Evolutionary conservation across 2,329 filamentous ascomycete genomes (phyloP), one percentile per base, ranked within the genome.

Genomic region (Hypoxylon sp.): DNA sequence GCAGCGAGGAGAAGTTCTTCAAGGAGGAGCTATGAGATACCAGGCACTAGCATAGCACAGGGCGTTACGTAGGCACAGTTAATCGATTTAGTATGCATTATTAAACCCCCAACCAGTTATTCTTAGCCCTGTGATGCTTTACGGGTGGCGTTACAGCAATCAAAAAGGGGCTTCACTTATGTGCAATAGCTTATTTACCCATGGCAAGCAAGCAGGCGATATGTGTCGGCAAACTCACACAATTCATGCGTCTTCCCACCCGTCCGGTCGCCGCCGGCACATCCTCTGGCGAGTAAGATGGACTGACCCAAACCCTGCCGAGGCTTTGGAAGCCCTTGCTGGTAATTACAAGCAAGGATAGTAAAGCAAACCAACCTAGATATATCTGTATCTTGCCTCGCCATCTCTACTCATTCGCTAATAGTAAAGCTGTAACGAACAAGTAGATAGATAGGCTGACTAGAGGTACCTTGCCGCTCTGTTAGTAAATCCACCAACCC

Each of bases 1-100:
- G 85, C 2, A 87, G 84, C 63, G 79, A 87, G 70, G 84, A 87
- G 75, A 78, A 80, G 68, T 85, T 85, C 69, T 86, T 83, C 75
- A 83, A 85, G 76, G 84, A 90, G 73, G 84, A 88, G 64, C 76
- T 88, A 72, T 87, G 80, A 77, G 61, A 66, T 63, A 64, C 44
- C 33, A 42, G 50, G 55, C 62, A 61, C 26, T 33, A 50, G 66
- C 70, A 74, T 74, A 68, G 71, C 67, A 61, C 64, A 66, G 19
- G 71, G 67, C 67, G 63, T 75, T 72, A 24, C 46, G 17, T 62
- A 52, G 24, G 55, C 65, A 62, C 31, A 53, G 60, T 55, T 50
- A 46, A 59, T 69, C 14, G 31, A 13, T 54, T 61, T 61, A 42
- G 35, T 60, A 10, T 58, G 33, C n/a, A 62, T 35, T n/a, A 29